Conservation (phyloP, 768 basidiomycete genomes). For the Psilocybe tampanensis region DNA sequence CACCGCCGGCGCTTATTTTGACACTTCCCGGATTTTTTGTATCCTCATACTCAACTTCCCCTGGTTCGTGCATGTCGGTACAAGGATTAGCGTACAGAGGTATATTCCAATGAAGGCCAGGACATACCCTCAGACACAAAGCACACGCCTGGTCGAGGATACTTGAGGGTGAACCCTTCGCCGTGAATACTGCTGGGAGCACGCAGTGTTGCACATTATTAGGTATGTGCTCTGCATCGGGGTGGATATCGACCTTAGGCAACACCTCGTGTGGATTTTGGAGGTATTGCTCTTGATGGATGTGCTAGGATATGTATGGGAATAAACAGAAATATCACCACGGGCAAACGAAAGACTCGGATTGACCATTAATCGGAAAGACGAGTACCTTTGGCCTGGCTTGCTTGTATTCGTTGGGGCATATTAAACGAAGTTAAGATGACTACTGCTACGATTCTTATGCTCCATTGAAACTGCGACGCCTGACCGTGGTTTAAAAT, state of each 20-base stretch:
- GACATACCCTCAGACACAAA: too few species aligned
- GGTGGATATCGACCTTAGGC: neutral
- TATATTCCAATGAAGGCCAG: too few species aligned
- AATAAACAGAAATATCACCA: too few species aligned
- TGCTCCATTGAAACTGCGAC: too few species aligned
- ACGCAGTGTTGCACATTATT: neutral
- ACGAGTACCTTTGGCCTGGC: neutral
- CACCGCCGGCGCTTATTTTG: neutral
- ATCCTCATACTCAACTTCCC: neutral
- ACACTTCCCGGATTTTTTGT: neutral
- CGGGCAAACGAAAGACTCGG: too few species aligned
- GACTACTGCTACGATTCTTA: too few species aligned
- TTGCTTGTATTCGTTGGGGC: too few species aligned
- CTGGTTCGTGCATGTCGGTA: neutral
- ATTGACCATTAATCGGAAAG: too few species aligned
- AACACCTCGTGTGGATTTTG: neutral
- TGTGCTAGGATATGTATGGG: too few species aligned
- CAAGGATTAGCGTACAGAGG: neutral
- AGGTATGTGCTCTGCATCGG: neutral
- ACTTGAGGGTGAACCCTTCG: neutral
- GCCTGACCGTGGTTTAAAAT: too few species aligned
- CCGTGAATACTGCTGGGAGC: neutral
- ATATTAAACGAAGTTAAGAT: too few species aligned
- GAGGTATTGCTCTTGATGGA: neutral
- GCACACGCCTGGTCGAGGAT: neutral